Evolutionary conservation across 2,329 filamentous ascomycete genomes (phyloP), one percentile per base, ranked within the genome.

Genomic region (Elsinoe arachidis): DNA sequence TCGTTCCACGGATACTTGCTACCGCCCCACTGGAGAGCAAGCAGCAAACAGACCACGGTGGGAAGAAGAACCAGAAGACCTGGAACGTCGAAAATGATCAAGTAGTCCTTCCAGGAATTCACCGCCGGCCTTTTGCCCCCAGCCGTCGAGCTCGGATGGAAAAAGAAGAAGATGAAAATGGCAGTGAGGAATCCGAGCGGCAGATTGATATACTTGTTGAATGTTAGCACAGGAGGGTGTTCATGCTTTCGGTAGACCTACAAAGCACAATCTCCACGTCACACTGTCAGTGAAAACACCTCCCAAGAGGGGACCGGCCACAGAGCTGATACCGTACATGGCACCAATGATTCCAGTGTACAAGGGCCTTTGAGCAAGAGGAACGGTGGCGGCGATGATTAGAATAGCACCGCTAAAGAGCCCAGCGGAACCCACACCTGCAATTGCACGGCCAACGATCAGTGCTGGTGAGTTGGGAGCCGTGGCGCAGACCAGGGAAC

Each of bases 11-110:
- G 63, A 60, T 77, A 78, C 63, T 72, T 75, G 63, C 70, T 72
- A 33, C 76, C 76, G 55, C 74, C 77, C 76, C 76, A 79, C 57
- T 78, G 75, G 5, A 79, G 69, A 39, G 77, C 77, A 34, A 79
- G 70, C 9, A 79, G 67, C 37, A 78, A 64, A 63, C 73, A 78
- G 57, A 79, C 69, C 59, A 78, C 73, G 60, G 72, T 73, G 1
- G 74, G 75, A 30, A 78, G 61, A 66, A 79, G 76, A 62, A 78
- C 71, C 23, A 74, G 53, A 1, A 71, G 74, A 10, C 76, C 77
- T 35, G 68, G 64, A 14, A 77, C 63, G 62, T 79, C 76, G 61
- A 79, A 75, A 59, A 76, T 73, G 60, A 69, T 60, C 19, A 77
- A 37, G 59, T 73, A 72, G 37, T 69, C 63, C 57, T 64, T 71